A percentile compares a stretch with the other conserved stretches of the same genome.
Conservation (phyloP, 805 yeast genomes). For the Metschnikowia koreensis region DNA sequence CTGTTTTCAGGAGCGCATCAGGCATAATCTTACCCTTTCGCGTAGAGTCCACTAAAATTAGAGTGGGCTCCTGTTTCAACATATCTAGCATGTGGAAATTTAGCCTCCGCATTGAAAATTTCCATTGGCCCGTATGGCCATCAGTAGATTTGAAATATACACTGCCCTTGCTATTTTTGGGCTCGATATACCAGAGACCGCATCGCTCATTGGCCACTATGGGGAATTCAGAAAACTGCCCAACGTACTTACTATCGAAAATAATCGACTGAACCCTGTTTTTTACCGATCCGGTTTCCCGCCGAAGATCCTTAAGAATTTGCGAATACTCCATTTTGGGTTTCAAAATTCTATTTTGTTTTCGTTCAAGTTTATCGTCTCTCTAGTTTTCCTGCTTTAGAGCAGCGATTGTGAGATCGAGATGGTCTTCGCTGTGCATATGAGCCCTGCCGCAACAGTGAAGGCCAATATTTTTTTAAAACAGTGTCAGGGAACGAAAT, state of each 20-base stretch:
- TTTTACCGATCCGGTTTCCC: conserved; percentile 57
- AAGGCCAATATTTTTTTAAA: too few relatives aligned
- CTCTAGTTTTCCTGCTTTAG: background rate
- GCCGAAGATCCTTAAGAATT: conserved; percentile 33
- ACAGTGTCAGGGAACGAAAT: too few relatives aligned
- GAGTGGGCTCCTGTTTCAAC: conserved; percentile 43
- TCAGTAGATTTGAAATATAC: conserved; percentile 88
- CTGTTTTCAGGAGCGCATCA: conserved; percentile 80
- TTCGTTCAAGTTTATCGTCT: background rate
- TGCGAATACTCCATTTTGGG: conserved; percentile 16
- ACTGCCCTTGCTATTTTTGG: conserved; percentile 38
- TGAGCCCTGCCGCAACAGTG: too few relatives aligned
- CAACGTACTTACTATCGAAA: conserved; percentile 16
- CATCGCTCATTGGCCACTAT: conserved; percentile 77
- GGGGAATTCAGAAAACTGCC: conserved; percentile 32
- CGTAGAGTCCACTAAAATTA: conserved; percentile 77
- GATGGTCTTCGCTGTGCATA: background rate
- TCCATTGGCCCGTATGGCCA: conserved; percentile 84
- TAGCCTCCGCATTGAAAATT: conserved; percentile 67
- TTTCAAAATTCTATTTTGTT: background rate
- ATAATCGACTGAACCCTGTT: conserved; percentile 67
- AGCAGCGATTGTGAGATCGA: background rate
- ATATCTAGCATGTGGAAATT: conserved; percentile 67
- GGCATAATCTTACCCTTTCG: conserved; percentile 83
- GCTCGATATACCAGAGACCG: conserved; percentile 79